Evolutionary conservation across 2,329 filamentous ascomycete species (phyloP).

Genomic region (Sporothrix phasma): DNA sequence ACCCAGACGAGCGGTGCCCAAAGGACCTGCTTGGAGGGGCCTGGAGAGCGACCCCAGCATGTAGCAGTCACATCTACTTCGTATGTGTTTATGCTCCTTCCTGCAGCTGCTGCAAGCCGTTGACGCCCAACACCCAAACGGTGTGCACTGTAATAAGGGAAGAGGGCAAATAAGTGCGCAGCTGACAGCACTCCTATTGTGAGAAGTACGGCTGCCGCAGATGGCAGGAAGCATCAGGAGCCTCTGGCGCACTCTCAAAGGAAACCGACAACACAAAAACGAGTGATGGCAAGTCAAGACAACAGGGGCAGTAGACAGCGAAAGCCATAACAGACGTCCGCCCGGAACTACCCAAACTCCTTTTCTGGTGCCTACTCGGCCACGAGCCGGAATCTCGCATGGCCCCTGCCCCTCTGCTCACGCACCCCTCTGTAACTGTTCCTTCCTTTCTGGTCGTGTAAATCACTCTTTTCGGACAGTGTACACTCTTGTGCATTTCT

Average conservation of each 20-base stretch:
- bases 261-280: neutral
- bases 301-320: neutral
- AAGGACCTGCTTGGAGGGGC: too few species aligned
- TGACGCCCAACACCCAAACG: neutral
- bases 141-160: too few species aligned
- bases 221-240: neutral
- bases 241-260: neutral
- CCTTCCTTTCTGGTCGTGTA: slow-evolving; percentile 13
- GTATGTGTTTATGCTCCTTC: neutral
- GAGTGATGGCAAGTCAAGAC: neutral
- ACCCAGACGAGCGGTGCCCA: neutral
- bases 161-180: neutral
- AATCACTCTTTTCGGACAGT: slow-evolving; percentile 3
- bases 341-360: slow-evolving; percentile 7
- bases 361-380: neutral
- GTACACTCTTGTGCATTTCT: neutral
- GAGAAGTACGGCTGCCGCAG: neutral
- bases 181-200: neutral
- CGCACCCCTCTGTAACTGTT: neutral
- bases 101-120: neutral
- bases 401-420: neutral
- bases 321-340: neutral
- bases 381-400: neutral
- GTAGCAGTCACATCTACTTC: slow-evolving; percentile 2
- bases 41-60: neutral